Percentiles rank a stretch among this genome's conserved stretches.
These are phyloP conservation scores for Rhypophila decipiens DNA, from an alignment of 495 filamentous ascomycete genomes.

Conservation along the genomic window DNA sequence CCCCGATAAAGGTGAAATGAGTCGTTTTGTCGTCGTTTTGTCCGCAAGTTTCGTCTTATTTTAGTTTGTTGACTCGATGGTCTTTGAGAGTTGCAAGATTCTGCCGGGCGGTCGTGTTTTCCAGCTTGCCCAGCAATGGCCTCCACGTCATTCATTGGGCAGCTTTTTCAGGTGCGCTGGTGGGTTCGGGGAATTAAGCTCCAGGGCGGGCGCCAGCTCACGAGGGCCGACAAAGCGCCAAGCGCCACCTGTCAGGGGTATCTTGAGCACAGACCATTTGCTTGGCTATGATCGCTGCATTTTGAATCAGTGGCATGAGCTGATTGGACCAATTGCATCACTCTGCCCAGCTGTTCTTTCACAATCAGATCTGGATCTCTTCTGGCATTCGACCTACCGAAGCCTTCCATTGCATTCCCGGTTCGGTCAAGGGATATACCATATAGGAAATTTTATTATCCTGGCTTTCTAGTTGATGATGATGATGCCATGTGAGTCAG, in stretches of 20 bases:
- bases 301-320: no score
- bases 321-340: neutral
- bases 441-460: no score
- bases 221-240: no score
- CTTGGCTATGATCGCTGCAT: no score
- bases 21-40: neutral
- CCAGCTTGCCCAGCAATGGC: slow-evolving; percentile 2
- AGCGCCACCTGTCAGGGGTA: neutral
- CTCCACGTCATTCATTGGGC: slow-evolving; percentile 4
- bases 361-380: no score
- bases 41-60: no score
- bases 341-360: neutral
- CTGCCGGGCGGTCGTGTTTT: slow-evolving; percentile 28
- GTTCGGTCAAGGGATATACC: neutral
- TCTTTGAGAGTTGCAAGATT: slow-evolving; percentile 14
- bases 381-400: neutral
- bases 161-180: neutral
- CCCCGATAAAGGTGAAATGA: neutral
- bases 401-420: neutral
- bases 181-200: neutral
- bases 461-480: no score
- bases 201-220: no score
- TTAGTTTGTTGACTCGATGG: neutral
- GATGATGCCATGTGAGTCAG: no score
- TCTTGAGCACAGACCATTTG: neutral